phyloP scores from a whole-genome alignment of 768 basidiomycete genomes.

The Termitomyces eurrhizus region DNA sequence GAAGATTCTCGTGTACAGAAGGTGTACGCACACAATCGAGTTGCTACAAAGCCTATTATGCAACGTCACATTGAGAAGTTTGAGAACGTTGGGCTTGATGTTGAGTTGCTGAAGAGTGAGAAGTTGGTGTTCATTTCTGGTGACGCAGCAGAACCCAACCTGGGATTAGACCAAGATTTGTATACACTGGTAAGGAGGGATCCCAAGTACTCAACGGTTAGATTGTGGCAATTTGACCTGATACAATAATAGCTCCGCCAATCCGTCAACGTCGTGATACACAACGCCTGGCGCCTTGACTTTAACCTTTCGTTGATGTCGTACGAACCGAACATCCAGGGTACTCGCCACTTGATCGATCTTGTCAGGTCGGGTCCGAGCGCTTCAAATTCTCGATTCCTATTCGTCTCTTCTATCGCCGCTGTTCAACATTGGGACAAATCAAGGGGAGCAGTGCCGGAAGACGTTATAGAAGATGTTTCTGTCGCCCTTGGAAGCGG shows the following conservation, averaged over 20 bases:
- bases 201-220: neutral
- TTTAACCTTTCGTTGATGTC: slow-evolving; percentile 36
- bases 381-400: slow-evolving; percentile 17
- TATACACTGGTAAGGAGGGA: slow-evolving; percentile 6
- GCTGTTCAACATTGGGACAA: slow-evolving; percentile 21
- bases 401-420: slow-evolving; percentile 31
- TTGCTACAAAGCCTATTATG: neutral
- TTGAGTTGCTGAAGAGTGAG: slow-evolving; percentile 5
- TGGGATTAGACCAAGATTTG: slow-evolving; percentile 11
- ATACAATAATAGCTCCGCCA: slow-evolving; percentile 19
- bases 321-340: slow-evolving; percentile 33
- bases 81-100: slow-evolving; percentile 17
- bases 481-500: slow-evolving; percentile 24
- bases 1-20: slow-evolving; percentile 30
- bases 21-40: slow-evolving; percentile 33
- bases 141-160: slow-evolving; percentile 11
- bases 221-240: neutral
- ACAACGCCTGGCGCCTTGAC: slow-evolving; percentile 38
- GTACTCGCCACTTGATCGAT: slow-evolving; percentile 28
- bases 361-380: slow-evolving; percentile 21
- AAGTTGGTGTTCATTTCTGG: slow-evolving; percentile 19
- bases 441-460: slow-evolving; percentile 24
- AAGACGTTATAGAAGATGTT: slow-evolving; percentile 26
- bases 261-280: slow-evolving; percentile 26
- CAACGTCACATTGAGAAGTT: slow-evolving; percentile 18